phyloP scores from a whole-genome alignment of 192 early-diverging fungal species.

The Backusella tuberculispora region DNA sequence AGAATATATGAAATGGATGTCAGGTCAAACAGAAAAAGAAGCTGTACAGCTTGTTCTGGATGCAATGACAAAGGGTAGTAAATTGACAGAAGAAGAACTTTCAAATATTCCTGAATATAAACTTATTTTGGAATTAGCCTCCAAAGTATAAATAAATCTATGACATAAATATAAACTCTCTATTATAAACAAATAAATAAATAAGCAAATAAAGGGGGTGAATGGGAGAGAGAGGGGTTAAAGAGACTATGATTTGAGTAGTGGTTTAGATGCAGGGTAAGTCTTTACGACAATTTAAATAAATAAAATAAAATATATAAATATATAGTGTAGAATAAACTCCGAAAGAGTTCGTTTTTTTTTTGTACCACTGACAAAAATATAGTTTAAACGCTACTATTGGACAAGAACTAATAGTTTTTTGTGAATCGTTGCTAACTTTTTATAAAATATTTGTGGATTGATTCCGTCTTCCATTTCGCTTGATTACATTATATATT shows the following conservation, averaged over 20 bases:
- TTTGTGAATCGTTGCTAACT: not conserved
- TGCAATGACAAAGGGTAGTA: conserved; percentile 32
- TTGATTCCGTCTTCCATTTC: not conserved
- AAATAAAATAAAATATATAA: too few species aligned
- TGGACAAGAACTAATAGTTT: conserved; percentile 8
- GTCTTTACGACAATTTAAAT: conserved; percentile 15
- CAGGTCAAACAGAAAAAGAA: conserved; percentile 52
- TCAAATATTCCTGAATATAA: conserved; percentile 37
- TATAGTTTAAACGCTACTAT: not conserved
- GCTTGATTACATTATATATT: not conserved
- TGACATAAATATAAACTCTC: not conserved
- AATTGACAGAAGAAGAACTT: conserved; percentile 29
- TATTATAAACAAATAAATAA: conserved; percentile 10
- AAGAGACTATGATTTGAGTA: not conserved
- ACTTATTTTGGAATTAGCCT: conserved; percentile 31
- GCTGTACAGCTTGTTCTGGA: conserved; percentile 42
- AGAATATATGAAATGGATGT: conserved; percentile 72
- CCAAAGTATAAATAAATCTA: conserved; percentile 3
- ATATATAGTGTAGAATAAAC: not conserved
- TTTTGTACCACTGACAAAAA: conserved; percentile 9
- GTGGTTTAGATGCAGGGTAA: not conserved
- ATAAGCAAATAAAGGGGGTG: not conserved
- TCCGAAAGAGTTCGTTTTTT: not conserved
- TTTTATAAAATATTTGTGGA: not conserved
- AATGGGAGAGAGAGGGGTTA: not conserved